Base-by-base conservation (phyloP, 768 basidiomycete genomes). In the Polyporus arcularius region DNA sequence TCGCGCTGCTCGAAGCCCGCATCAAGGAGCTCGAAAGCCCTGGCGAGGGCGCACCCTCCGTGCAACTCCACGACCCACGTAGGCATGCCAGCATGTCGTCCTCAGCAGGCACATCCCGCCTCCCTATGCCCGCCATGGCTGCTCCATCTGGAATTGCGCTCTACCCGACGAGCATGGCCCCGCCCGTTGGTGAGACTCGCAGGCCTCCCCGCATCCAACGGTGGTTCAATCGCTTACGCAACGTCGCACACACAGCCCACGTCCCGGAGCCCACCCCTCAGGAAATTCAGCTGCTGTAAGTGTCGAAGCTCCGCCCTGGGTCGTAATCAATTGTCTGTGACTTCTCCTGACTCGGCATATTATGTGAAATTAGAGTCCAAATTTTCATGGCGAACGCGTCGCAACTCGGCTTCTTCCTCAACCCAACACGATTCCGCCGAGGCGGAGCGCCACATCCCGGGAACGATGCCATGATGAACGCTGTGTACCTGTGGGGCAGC, bases 401-500 rank as follows among this genome's bases (percentile, higher is more conserved):
- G 39, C 80, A 85, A 65, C 79, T 89, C 58, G 87, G 87, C 4
- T 85, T 91, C 67, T 92, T 90, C 71, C 81, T 92, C 57, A 72
- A 85, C 62, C 47, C 73, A 3, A 64, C 72, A 5, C 79, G 84
- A 4, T 83, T 89, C 57, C 42, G 73, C 69, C 42, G 74, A 0
- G 46, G 50, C 10, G 45, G 42, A 69, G 26, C 67, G 71, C 18
- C 70, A 67, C 42, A 63, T 71, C 15, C 73, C 38, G 70, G 71
- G 14, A 64, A 71, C 46, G 70, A 74, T 0, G 65, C 70, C 15
- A 80, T 85, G 32, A 77, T 87, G 63, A 78, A 78, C 41, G 75
- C 70, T 26, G 69, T 74, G 9, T 78, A 70, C 54, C 72, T 78
- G 11, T 74, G 77, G 69, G 78, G 75, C 9, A 70, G 68, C 60